Conservation (phyloP, 192 early-diverging fungal genomes). For the Coemansia sp. region DNA sequence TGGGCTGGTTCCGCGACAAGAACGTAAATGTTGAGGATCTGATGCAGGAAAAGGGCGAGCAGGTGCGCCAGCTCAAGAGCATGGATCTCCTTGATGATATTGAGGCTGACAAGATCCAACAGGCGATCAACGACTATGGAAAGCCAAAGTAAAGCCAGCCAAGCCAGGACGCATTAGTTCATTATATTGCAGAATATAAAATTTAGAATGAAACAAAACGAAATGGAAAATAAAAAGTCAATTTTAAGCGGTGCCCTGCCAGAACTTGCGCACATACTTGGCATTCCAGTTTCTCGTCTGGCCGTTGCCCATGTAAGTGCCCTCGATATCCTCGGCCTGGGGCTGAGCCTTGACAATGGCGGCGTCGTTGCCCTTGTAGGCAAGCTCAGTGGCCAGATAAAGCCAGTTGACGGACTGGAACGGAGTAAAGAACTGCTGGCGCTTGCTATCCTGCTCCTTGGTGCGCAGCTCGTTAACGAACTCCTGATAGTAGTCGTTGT, state of each 20-base stretch:
- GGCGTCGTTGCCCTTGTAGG: constrained; percentile 45
- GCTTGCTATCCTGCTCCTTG: constrained; percentile 57
- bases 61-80: constrained; percentile 57
- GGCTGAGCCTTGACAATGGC: constrained; percentile 36
- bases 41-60: constrained; percentile 73
- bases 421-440: constrained; percentile 67
- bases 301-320: constrained; percentile 53
- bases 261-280: constrained; percentile 49
- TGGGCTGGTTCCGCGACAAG: constrained; percentile 87
- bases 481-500: constrained; percentile 56
- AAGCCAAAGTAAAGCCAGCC: not conserved
- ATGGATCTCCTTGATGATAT: constrained; percentile 40
- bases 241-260: constrained; percentile 32
- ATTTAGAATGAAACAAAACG: not conserved
- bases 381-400: constrained; percentile 63
- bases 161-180: constrained; percentile 11
- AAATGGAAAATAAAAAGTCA: not conserved
- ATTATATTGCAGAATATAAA: constrained; percentile 14
- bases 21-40: constrained; percentile 79
- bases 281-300: constrained; percentile 46
- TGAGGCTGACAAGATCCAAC: constrained; percentile 33
- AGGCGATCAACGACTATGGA: constrained; percentile 18
- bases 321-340: constrained; percentile 25
- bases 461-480: constrained; percentile 57
- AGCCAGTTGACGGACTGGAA: constrained; percentile 77